These are phyloP conservation scores for Scheffersomyces cryptocercus DNA, from an alignment of 1,139 yeast genomes.

Conservation along the genomic window DNA sequence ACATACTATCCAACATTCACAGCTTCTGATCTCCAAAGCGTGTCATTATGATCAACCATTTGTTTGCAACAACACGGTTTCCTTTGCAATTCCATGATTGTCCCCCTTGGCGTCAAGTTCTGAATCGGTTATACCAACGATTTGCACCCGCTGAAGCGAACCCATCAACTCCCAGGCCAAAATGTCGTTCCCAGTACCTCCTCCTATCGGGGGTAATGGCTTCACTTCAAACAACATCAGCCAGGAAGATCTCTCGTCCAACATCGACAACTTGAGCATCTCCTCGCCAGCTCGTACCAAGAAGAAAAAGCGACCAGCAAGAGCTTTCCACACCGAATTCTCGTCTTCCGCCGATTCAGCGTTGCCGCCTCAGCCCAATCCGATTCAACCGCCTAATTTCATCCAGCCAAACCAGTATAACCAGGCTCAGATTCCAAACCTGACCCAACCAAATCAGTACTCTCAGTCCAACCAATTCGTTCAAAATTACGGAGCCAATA, in stretches of 20 bases:
- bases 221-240: conserved; percentile 3
- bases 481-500: neutral
- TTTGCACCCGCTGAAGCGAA: too few species aligned
- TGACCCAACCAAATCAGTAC: neutral
- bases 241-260: conserved; percentile 5
- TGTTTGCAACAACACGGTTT: too few species aligned
- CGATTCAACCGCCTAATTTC: conserved; percentile 7
- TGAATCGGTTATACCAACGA: too few species aligned
- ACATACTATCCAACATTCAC: too few species aligned
- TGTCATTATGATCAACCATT: too few species aligned
- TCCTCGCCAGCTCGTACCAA: conserved; percentile 11
- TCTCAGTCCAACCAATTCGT: neutral
- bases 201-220: conserved; percentile 5
- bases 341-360: conserved; percentile 6
- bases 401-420: conserved; percentile 1
- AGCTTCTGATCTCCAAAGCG: too few species aligned
- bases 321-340: conserved; percentile 45
- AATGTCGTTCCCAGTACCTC: conserved; percentile 11
- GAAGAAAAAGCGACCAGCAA: conserved; percentile 41
- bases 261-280: conserved; percentile 7
- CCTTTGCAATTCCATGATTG: too few species aligned
- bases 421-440: conserved; percentile 1
- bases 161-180: neutral
- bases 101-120: too few species aligned
- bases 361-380: conserved; percentile 3